Conservation (phyloP, 805 yeast genomes). For the Starmerella potacharoeniae region DNA sequence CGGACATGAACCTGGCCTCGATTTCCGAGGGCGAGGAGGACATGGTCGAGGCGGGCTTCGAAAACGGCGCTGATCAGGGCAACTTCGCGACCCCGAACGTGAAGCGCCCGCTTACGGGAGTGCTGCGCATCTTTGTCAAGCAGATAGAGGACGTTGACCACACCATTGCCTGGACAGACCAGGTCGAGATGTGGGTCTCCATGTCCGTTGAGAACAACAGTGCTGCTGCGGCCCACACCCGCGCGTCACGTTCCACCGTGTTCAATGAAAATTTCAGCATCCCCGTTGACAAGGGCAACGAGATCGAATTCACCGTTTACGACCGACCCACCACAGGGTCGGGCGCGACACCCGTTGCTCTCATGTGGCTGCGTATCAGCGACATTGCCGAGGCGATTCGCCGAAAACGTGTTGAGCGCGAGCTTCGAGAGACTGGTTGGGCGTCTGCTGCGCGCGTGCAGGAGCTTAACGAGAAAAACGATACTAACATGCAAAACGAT, state of each 20-base stretch:
- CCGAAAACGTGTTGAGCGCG: slow-evolving; percentile 63
- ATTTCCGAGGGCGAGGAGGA: slow-evolving; percentile 22
- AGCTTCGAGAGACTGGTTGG: slow-evolving; percentile 53
- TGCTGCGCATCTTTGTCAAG: slow-evolving; percentile 56
- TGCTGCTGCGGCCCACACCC: slow-evolving; percentile 49
- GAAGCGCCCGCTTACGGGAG: slow-evolving; percentile 75
- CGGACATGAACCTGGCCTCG: slow-evolving; percentile 60
- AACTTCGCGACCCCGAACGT: slow-evolving; percentile 59
- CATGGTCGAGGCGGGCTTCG: slow-evolving; percentile 11
- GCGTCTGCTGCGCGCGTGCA: slow-evolving; percentile 53
- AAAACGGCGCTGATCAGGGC: slow-evolving; percentile 27
- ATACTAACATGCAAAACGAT: neutral
- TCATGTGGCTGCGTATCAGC: slow-evolving; percentile 79
- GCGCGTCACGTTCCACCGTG: slow-evolving; percentile 62
- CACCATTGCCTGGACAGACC: slow-evolving; percentile 60
- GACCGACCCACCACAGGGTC: slow-evolving; percentile 36
- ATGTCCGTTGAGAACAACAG: slow-evolving; percentile 21
- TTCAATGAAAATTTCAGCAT: slow-evolving; percentile 63
- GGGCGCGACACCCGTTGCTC: slow-evolving; percentile 58
- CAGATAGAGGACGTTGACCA: slow-evolving; percentile 87
- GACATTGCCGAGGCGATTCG: slow-evolving; percentile 93
- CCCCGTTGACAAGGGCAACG: slow-evolving; percentile 82
- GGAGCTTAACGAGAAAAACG: slow-evolving; percentile 20
- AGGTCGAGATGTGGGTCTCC: slow-evolving; percentile 72
- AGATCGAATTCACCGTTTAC: slow-evolving; percentile 75